These are phyloP conservation scores for Debaryomyces tyrocola DNA, from an alignment of 805 yeast species.

Conservation along the genomic window DNA sequence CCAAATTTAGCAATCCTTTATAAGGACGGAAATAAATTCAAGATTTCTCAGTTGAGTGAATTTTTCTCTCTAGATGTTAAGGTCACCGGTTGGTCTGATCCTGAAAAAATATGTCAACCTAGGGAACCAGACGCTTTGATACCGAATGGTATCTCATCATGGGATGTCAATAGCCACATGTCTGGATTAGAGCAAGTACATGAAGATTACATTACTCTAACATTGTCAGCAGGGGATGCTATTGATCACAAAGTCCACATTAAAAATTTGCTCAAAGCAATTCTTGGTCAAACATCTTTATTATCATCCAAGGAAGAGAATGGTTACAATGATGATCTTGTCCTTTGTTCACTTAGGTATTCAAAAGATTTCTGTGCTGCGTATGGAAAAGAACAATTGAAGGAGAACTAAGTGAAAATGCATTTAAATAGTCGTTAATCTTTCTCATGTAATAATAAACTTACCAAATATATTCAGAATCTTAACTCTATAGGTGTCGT, in stretches of 20 bases:
- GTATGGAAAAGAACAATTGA: slow-evolving; percentile 10
- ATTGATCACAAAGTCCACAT: slow-evolving; percentile 13
- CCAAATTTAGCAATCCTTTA: slow-evolving; percentile 24
- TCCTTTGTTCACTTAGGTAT: slow-evolving; percentile 12
- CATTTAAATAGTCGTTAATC: too few species aligned
- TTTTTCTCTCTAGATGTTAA: slow-evolving; percentile 11
- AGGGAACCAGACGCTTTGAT: slow-evolving; percentile 19
- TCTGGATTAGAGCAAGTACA: slow-evolving; percentile 1
- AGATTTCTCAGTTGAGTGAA: slow-evolving; percentile 12
- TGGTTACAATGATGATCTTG: slow-evolving; percentile 11
- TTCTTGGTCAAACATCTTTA: neutral
- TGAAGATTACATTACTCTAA: slow-evolving; percentile 13
- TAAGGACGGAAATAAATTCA: slow-evolving; percentile 10
- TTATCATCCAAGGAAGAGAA: neutral
- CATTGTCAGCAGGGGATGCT: slow-evolving; percentile 18
- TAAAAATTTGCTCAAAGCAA: slow-evolving; percentile 10
- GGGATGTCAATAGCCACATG: slow-evolving; percentile 1
- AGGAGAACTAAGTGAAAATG: neutral
- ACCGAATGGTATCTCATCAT: slow-evolving; percentile 14
- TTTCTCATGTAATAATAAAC: too few species aligned
- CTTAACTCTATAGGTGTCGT: too few species aligned
- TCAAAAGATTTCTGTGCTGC: slow-evolving; percentile 12
- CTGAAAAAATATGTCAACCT: slow-evolving; percentile 15
- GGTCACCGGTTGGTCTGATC: slow-evolving; percentile 14
- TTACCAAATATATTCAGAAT: too few species aligned